A percentile compares a stretch with the other conserved stretches of the same genome.
Conservation (phyloP, 768 basidiomycete genomes). For the Hemileccinum impolitum region DNA sequence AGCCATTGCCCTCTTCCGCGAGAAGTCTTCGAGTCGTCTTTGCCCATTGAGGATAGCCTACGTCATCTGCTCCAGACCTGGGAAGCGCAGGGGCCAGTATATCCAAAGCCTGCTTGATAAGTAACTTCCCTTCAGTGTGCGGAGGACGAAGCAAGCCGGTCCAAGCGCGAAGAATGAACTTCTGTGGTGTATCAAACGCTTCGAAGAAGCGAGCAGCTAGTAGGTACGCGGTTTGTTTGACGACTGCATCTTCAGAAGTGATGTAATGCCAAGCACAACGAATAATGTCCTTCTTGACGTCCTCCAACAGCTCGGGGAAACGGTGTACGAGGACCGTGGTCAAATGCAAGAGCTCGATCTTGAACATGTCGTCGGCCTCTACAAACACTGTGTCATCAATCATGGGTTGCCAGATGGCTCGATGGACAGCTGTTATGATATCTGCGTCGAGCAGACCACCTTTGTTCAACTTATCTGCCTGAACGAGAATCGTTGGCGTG, state of each 20-base stretch:
- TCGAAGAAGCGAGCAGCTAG: slow-evolving; percentile 91
- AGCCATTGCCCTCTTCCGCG: slow-evolving; percentile 78
- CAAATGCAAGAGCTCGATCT: slow-evolving; percentile 87
- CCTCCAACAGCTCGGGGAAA: slow-evolving; percentile 74
- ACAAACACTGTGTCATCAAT: slow-evolving; percentile 49
- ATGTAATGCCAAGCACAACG: slow-evolving; percentile 91
- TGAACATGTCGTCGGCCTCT: slow-evolving; percentile 77
- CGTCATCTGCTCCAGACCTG: slow-evolving; percentile 52
- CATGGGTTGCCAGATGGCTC: slow-evolving; percentile 79
- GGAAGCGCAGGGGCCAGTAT: slow-evolving; percentile 83
- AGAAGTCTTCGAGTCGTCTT: slow-evolving; percentile 79
- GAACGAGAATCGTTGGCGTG: slow-evolving; percentile 80
- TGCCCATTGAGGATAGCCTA: slow-evolving; percentile 77
- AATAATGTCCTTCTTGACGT: slow-evolving; percentile 88
- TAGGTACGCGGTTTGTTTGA: slow-evolving; percentile 90
- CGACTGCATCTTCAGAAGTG: slow-evolving; percentile 79
- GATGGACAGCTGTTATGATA: slow-evolving; percentile 67
- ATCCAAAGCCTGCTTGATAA: slow-evolving; percentile 83
- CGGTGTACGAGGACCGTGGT: slow-evolving; percentile 86
- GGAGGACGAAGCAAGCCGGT: slow-evolving; percentile 80
- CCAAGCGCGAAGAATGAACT: slow-evolving; percentile 91
- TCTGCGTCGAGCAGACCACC: slow-evolving; percentile 67
- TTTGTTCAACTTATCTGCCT: slow-evolving; percentile 56
- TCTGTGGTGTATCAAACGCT: slow-evolving; percentile 82
- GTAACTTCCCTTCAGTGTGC: slow-evolving; percentile 69